A percentile compares a stretch with the other conserved stretches of the same genome.
Evolutionary conservation across 345 rosid genomes (phyloP).

Genomic region (Chamaenerion angustifolium): DNA sequence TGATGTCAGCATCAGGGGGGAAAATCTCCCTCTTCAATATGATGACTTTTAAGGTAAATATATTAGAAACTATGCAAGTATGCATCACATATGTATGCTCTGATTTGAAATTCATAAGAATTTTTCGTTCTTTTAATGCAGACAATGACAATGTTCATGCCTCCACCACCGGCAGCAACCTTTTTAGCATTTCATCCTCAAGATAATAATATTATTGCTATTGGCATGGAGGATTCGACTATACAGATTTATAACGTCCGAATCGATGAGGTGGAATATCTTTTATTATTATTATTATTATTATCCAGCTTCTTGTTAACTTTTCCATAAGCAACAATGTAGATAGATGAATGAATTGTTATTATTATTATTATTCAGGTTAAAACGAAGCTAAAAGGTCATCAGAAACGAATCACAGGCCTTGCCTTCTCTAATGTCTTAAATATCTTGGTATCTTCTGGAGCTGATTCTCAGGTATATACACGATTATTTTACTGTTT

Average conservation of each 20-base stretch:
- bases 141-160: slow-evolving; percentile 64
- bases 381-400: slow-evolving; percentile 60
- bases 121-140: slow-evolving; percentile 11
- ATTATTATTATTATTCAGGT: slow-evolving; percentile 22
- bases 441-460: slow-evolving; percentile 75
- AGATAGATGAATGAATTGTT: neutral
- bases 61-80: neutral
- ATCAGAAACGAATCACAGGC: slow-evolving; percentile 78
- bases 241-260: slow-evolving; percentile 58
- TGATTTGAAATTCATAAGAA: neutral
- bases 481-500: neutral
- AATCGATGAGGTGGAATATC: slow-evolving; percentile 41
- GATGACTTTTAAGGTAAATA: slow-evolving; percentile 75
- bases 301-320: slow-evolving; percentile 16
- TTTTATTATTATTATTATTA: slow-evolving; percentile 1
- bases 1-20: slow-evolving; percentile 83
- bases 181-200: slow-evolving; percentile 71
- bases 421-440: slow-evolving; percentile 67
- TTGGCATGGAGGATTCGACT: slow-evolving; percentile 79
- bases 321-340: neutral
- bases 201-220: slow-evolving; percentile 61
- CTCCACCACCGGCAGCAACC: slow-evolving; percentile 77
- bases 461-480: slow-evolving; percentile 70
- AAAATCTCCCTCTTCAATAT: slow-evolving; percentile 65
- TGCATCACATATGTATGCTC: no score